Evolutionary conservation across 2,329 filamentous ascomycete species (phyloP).

Genomic region (Tolypocladium ovalisporum): DNA sequence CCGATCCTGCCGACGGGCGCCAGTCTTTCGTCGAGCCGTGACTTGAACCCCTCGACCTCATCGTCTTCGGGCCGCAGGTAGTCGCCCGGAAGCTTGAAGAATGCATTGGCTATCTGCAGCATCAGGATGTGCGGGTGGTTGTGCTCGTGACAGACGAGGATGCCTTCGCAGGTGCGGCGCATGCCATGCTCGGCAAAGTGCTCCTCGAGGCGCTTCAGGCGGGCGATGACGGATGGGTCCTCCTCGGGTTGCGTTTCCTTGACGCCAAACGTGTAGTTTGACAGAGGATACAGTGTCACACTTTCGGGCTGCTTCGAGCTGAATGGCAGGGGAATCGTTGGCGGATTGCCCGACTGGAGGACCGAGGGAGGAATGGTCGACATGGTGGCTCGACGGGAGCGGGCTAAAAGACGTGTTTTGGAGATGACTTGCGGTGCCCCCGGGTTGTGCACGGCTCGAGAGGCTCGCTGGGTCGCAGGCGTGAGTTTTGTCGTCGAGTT

Average conservation of each 20-base stretch:
- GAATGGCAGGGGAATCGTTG: conserved; percentile 72
- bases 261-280: conserved; percentile 97
- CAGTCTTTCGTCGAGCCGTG: conserved; percentile 80
- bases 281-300: conserved; percentile 85
- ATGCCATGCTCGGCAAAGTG: conserved; percentile 89
- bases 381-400: conserved; percentile 37
- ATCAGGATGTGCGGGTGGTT: conserved; percentile 98
- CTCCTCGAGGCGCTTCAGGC: conserved; percentile 88
- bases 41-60: conserved; percentile 91
- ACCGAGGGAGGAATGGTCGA: conserved; percentile 71
- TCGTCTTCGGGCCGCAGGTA: conserved; percentile 85
- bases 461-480: neutral
- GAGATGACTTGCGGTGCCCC: neutral
- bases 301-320: conserved; percentile 81
- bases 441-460: neutral
- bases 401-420: neutral
- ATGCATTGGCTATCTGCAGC: conserved; percentile 98
- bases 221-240: conserved; percentile 87
- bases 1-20: conserved; percentile 83
- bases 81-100: conserved; percentile 97
- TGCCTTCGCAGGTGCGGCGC: conserved; percentile 92
- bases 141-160: conserved; percentile 96
- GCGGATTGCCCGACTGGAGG: conserved; percentile 68
- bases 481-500: neutral
- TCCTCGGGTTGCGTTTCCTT: conserved; percentile 98